Evolutionary conservation across 1,284 basidiomycete species (phyloP), one percentile per base, ranked within the genome.

Genomic region (Papiliotrema laurentii): DNA sequence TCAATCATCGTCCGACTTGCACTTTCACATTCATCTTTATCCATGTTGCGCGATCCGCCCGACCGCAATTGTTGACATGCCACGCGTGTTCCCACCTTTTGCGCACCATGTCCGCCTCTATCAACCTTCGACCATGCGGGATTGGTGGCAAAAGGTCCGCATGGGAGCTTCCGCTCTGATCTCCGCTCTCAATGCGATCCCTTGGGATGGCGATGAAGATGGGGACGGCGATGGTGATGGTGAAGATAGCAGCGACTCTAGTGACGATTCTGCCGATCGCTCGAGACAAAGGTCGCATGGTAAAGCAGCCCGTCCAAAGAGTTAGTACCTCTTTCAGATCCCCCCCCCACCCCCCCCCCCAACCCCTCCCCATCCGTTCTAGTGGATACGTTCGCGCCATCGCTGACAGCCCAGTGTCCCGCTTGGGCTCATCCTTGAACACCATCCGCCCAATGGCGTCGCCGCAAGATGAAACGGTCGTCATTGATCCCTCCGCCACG

Each of bases 131-230:
- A 10, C 40, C 7, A 38, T n/a, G n/a, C n/a, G n/a, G n/a, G n/a
- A n/a, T n/a, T n/a, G n/a, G n/a, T n/a, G n/a, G n/a, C n/a, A n/a
- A 48, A 49, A 73, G 69, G 63, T 66, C 27, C 66, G 63, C 16
- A 66, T 68, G 62, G 69, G 69, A 14, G 64, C 68, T 14, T 71
- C 69, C 4, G 68, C 69, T n/a, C 60, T 73, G 25, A 55, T 73
- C 24, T 71, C 69, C 1, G 69, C 69, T 2, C 52, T 73, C 25
- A 66, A 66, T 10, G 66, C 69, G 1, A 25, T 73, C 13, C 67
- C 69, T 3, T 64, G 62, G 62, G 67, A 73, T 10, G 58, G 37
- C 9, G 63, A 64, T 21, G 60, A 58, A 19, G 49, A 33, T 5
- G 51, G 55, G 5, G 47, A 43, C n/a, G 28, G 30, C 31, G 56